phyloP scores from a whole-genome alignment of 495 filamentous ascomycete genomes.

The Daldinia caldariorum region DNA sequence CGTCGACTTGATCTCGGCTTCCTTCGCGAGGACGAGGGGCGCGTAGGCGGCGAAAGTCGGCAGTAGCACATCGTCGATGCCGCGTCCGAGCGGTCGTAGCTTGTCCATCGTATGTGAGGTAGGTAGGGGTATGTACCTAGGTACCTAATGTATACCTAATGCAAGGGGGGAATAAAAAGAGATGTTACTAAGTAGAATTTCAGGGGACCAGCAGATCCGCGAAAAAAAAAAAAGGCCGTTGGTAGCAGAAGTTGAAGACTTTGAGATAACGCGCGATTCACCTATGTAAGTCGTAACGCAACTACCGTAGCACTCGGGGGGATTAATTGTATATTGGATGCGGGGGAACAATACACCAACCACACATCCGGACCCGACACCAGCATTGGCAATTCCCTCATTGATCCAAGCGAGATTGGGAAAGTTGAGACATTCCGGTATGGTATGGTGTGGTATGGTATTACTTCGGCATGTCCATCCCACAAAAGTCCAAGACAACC shows the following conservation, averaged over 20 bases:
- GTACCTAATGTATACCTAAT: neutral
- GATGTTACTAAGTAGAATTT: neutral
- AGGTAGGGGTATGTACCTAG: too few species aligned
- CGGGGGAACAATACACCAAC: slow-evolving; percentile 31
- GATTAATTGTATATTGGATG: slow-evolving; percentile 7
- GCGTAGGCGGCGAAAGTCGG: slow-evolving; percentile 53
- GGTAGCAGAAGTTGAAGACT: neutral
- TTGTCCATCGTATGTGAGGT: slow-evolving; percentile 48
- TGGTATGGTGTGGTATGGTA: too few species aligned
- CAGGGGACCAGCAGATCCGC: neutral
- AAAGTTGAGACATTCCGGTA: neutral
- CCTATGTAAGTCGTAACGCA: too few species aligned
- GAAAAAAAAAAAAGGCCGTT: neutral
- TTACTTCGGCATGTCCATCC: slow-evolving; percentile 27
- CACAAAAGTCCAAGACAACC: neutral
- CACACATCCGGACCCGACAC: slow-evolving; percentile 21
- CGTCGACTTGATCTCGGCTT: slow-evolving; percentile 49
- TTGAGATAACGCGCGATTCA: too few species aligned
- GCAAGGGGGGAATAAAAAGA: too few species aligned
- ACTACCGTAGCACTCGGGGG: neutral
- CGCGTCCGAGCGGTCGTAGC: slow-evolving; percentile 50
- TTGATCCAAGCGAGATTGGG: slow-evolving; percentile 31
- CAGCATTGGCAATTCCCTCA: neutral
- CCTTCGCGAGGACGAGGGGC: slow-evolving; percentile 48
- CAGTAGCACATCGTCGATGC: slow-evolving; percentile 46